A percentile compares a stretch with the other conserved stretches of the same genome.
Conservation (phyloP, 2,329 filamentous ascomycete genomes). For the Proliferodiscus dingleyae region DNA sequence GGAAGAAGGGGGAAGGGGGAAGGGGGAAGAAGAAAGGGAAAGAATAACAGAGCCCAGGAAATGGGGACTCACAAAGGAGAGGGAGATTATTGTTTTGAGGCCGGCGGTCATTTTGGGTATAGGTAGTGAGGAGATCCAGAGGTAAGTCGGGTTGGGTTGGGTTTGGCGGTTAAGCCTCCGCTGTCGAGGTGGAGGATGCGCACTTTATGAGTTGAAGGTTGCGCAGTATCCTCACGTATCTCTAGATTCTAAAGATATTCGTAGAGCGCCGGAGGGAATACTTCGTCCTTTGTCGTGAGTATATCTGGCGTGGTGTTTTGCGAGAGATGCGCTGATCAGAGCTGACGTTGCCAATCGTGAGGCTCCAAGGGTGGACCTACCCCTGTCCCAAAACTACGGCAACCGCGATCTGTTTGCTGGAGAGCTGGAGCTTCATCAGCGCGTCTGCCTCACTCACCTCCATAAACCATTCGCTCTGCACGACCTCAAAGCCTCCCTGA, state of each 20-base stretch:
- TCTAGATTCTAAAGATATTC: no score
- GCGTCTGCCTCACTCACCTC: conserved; percentile 25
- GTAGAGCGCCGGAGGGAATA: no score
- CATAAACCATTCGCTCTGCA: conserved; percentile 1
- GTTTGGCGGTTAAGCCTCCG: not conserved
- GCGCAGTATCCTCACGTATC: no score
- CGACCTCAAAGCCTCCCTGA: conserved; percentile 7
- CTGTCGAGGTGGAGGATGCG: conserved; percentile 1
- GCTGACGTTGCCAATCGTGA: conserved; percentile 20
- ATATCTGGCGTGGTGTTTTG: no score
- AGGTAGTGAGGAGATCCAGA: conserved; percentile 3
- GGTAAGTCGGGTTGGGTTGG: not conserved
- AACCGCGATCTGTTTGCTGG: conserved; percentile 16
- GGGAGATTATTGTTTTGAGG: conserved; percentile 97
- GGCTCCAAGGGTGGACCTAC: conserved; percentile 3
- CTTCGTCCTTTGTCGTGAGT: no score
- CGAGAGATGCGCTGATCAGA: no score
- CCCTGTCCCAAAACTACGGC: conserved; percentile 7
- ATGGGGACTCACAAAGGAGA: conserved; percentile 73
- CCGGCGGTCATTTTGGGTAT: conserved; percentile 66
- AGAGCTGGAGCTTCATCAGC: conserved; percentile 28
- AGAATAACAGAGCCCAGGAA: not conserved
- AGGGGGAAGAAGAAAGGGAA: not conserved
- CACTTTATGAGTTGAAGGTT: not conserved
- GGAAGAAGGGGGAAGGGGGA: not conserved